Percentiles rank a stretch among this genome's conserved stretches.
phyloP scores from a whole-genome alignment of 2,329 filamentous ascomycete species.

The Davidsoniella virescens region DNA sequence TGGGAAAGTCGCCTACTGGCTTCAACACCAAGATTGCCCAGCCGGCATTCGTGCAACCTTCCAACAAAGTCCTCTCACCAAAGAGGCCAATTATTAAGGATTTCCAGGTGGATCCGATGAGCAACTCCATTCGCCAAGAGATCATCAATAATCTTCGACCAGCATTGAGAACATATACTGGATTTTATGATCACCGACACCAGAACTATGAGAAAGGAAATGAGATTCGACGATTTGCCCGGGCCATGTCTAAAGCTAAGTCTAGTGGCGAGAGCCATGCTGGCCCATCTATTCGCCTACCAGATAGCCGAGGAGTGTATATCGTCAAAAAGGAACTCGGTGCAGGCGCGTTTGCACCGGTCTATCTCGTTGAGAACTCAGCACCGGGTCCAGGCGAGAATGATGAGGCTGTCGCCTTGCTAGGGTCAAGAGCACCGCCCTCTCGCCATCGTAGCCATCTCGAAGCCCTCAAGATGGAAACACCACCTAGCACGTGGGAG shows the following conservation, averaged over 20 bases:
- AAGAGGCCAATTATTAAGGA: slow-evolving; percentile 70
- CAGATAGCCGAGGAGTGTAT: slow-evolving; percentile 50
- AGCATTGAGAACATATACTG: slow-evolving; percentile 55
- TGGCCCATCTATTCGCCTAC: slow-evolving; percentile 50
- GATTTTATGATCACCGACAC: slow-evolving; percentile 59
- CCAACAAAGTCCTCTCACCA: slow-evolving; percentile 26
- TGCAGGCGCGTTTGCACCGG: slow-evolving; percentile 84
- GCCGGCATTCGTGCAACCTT: slow-evolving; percentile 14
- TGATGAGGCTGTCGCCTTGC: slow-evolving; percentile 28
- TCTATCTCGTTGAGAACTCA: slow-evolving; percentile 77
- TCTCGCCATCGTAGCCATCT: slow-evolving; percentile 40
- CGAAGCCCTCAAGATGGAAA: slow-evolving; percentile 90
- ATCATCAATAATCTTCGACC: slow-evolving; percentile 64
- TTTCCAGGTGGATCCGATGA: slow-evolving; percentile 73
- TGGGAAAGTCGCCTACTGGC: slow-evolving; percentile 32
- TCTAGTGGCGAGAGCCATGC: slow-evolving; percentile 44
- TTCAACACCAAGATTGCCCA: slow-evolving; percentile 27
- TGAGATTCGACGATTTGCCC: slow-evolving; percentile 72
- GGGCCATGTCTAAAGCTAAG: slow-evolving; percentile 43
- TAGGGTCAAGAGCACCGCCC: slow-evolving; percentile 45
- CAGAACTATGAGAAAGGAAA: slow-evolving; percentile 47
- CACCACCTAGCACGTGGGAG: slow-evolving; percentile 79
- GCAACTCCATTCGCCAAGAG: slow-evolving; percentile 53
- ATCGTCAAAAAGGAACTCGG: slow-evolving; percentile 73
- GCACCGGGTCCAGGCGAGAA: slow-evolving; percentile 29